These are phyloP conservation scores for Penicillium malachiteum DNA, from an alignment of 495 filamentous ascomycete genomes.

Conservation along the genomic window DNA sequence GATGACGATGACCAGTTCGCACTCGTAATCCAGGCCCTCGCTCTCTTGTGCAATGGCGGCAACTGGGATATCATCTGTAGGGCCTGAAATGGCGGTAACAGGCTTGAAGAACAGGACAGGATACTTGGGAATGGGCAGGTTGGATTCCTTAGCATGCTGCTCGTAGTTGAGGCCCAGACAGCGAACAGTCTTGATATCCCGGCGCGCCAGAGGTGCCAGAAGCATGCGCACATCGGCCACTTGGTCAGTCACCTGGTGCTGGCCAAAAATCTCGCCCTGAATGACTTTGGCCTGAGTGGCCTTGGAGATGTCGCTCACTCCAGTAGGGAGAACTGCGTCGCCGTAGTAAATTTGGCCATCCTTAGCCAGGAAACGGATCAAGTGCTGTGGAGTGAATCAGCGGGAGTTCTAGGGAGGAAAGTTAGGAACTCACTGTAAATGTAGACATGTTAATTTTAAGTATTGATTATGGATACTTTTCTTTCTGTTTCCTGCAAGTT, in stretches of 20 bases:
- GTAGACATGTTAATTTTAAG: background rate
- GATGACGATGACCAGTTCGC: conserved; percentile 77
- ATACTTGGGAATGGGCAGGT: conserved; percentile 70
- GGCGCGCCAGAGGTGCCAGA: conserved; percentile 64
- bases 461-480: too few relatives aligned
- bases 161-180: conserved; percentile 83
- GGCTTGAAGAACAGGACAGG: conserved; percentile 87
- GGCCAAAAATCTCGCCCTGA: conserved; percentile 70
- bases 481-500: too few relatives aligned
- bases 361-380: conserved; percentile 75
- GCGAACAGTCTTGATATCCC: conserved; percentile 71
- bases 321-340: conserved; percentile 72
- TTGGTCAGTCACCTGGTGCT: conserved; percentile 67
- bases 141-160: conserved; percentile 75
- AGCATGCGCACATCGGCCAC: conserved; percentile 64
- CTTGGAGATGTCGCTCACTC: conserved; percentile 64
- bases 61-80: conserved; percentile 67
- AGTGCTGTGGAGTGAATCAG: conserved; percentile 48
- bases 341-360: conserved; percentile 79
- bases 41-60: conserved; percentile 55
- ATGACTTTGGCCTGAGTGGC: conserved; percentile 67
- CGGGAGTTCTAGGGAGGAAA: background rate
- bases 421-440: conserved; percentile 11
- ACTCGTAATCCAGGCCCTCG: conserved; percentile 78
- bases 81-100: conserved; percentile 66